Conservation (phyloP, 352 stramenopile genomes). For the Phytophthora chlamydospora region DNA sequence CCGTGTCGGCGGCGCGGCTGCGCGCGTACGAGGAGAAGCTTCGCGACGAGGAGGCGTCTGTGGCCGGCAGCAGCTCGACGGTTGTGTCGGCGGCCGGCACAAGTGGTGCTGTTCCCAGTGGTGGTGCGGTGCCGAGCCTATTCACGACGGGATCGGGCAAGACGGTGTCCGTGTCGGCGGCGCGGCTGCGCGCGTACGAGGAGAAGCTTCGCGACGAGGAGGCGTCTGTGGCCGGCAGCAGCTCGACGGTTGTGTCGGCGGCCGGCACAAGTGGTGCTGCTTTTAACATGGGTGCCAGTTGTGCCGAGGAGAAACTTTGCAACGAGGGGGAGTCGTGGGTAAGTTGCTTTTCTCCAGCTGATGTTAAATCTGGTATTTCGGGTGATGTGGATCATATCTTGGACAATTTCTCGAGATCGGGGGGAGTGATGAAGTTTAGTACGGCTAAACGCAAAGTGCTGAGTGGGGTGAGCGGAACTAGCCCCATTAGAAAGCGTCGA, state of each 20-base stretch:
- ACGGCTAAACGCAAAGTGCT: too few species aligned
- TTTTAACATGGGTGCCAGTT: too few species aligned
- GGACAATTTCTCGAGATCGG: not conserved
- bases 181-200: constrained; percentile 35
- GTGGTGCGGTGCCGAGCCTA: constrained; percentile 15
- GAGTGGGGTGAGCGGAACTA: too few species aligned
- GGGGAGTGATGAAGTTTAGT: not conserved
- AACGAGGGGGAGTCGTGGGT: constrained; percentile 4
- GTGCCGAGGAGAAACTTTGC: constrained; percentile 9
- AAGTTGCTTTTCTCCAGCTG: not conserved
- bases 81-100: not conserved
- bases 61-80: not conserved
- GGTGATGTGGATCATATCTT: too few species aligned
- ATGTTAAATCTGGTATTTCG: not conserved
- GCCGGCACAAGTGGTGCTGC: not conserved
- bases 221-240: not conserved
- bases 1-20: constrained; percentile 37
- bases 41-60: constrained; percentile 16
- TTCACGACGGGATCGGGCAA: constrained; percentile 41
- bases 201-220: constrained; percentile 22
- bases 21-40: constrained; percentile 30
- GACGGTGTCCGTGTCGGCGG: constrained; percentile 36
- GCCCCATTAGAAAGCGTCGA: not conserved
- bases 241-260: not conserved
- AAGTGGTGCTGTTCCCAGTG: not conserved